Base-by-base conservation (phyloP, 345 rosid genomes). In the Moringa oleifera region DNA sequence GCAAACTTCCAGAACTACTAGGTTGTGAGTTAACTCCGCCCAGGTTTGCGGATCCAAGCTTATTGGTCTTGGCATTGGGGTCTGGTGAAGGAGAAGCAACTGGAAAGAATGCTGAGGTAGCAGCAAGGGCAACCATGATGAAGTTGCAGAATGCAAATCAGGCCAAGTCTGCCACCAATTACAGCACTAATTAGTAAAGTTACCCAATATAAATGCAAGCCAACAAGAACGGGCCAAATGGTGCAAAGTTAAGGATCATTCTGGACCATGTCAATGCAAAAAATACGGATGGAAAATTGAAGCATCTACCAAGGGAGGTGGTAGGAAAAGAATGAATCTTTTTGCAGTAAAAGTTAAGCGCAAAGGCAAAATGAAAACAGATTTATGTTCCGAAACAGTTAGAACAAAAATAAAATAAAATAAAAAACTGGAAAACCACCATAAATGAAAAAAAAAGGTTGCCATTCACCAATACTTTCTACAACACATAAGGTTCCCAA, bases 71-170 rank as follows among this genome's bases (percentile, higher is more conserved):
- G 4, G 77, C 69, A 64, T 68, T 76, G 59, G 79, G 51, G 64
- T 85, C 95, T 18, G 81, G 68, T 0, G 88, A 76, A 0, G 81
- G 55, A 36, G 86, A 75, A 55, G 88, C 73, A 60, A 83, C 80
- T 0, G 85, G 78, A 68, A 88, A 86, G 73, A 90, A 83, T 0
- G 96, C 77, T 6, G 90, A 80, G 36, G 96, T 64, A 63, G 97
- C 93, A 68, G 91, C 79, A 23, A 83, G 65, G 23, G 95, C 89
- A 74, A 79, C 96, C 97, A 90, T 92, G 72, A 58, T 76, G 73
- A 55, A 49, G 47, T 19, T 11, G 5, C 7, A 31, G 19, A 18
- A 10, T 6, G 13, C 56, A 20, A 23, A 53, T 20, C 23, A 22
- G 13, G 6, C 47, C 13, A 23, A 33, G 49, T 10, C 13, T 22